Conservation (phyloP, 768 basidiomycete genomes). For the Symmetrospora coprosmae region DNA sequence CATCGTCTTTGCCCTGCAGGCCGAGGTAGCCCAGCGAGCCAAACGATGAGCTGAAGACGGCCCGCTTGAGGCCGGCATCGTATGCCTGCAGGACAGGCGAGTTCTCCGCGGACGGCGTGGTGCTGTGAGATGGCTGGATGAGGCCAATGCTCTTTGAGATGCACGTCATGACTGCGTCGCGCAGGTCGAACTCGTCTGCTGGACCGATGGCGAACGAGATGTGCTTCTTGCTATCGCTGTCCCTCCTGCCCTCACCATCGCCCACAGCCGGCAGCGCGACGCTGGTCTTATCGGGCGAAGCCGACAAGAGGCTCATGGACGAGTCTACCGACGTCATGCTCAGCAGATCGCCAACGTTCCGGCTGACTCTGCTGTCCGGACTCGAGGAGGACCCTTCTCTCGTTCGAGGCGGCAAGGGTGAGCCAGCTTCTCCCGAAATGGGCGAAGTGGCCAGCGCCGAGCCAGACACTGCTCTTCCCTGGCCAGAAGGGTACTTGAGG, state of each 20-base stretch:
- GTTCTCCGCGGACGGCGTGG: conserved; percentile 30
- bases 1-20: conserved; percentile 32
- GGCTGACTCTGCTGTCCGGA: neutral
- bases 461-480: neutral
- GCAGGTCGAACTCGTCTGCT: conserved; percentile 74
- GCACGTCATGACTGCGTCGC: conserved; percentile 91
- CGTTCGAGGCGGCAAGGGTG: neutral
- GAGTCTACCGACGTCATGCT: conserved; percentile 36
- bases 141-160: conserved; percentile 95
- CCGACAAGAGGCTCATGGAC: conserved; percentile 21
- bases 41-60: conserved; percentile 35
- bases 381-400: neutral
- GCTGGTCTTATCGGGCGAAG: conserved; percentile 29
- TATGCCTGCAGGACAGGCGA: conserved; percentile 36
- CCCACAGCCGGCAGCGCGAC: conserved; percentile 2
- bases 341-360: conserved; percentile 37
- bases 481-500: neutral
- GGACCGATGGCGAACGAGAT: conserved; percentile 23
- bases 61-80: conserved; percentile 16
- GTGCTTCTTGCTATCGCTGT: conserved; percentile 13
- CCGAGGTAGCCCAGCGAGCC: conserved; percentile 34
- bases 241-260: too few relatives aligned
- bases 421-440: too few relatives aligned
- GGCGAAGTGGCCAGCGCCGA: neutral
- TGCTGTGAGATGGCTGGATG: conserved; percentile 55